phyloP scores from a whole-genome alignment of 1,284 basidiomycete species.

The Taiwanofungus camphoratus region DNA sequence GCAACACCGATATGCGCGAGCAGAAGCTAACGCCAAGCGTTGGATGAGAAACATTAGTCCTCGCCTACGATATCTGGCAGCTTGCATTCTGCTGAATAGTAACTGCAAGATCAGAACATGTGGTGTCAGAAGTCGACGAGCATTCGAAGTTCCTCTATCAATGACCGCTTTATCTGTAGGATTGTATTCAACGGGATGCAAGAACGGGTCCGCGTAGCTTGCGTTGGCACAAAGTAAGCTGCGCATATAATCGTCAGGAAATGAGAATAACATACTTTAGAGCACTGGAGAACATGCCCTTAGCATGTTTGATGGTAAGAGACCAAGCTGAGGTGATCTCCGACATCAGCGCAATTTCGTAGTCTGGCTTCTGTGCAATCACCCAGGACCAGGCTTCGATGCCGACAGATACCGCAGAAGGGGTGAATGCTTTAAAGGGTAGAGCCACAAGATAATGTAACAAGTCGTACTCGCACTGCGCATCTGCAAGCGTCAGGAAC shows the following conservation, averaged over 20 bases:
- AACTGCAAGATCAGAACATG: constrained; percentile 86
- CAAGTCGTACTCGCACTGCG: constrained; percentile 79
- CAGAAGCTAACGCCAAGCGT: constrained; percentile 78
- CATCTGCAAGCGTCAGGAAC: constrained; percentile 1
- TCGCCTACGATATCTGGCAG: constrained; percentile 83
- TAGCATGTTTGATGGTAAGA: constrained; percentile 68
- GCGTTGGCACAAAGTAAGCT: too few relatives aligned
- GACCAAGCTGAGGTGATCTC: constrained; percentile 90
- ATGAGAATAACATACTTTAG: constrained; percentile 60
- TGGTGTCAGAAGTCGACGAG: constrained; percentile 74
- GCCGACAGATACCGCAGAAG: constrained; percentile 79
- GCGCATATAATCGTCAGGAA: not conserved
- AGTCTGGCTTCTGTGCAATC: constrained; percentile 79
- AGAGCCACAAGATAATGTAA: constrained; percentile 85
- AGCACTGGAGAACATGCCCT: constrained; percentile 77
- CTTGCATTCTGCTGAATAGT: constrained; percentile 90
- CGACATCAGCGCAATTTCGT: constrained; percentile 73
- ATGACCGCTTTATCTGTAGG: constrained; percentile 87
- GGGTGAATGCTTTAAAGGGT: constrained; percentile 88
- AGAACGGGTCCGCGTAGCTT: constrained; percentile 86
- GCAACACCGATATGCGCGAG: constrained; percentile 57
- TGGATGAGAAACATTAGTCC: constrained; percentile 86
- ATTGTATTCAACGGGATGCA: constrained; percentile 82
- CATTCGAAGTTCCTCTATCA: constrained; percentile 66
- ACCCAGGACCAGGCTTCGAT: constrained; percentile 98